Percentiles rank a stretch among this genome's conserved stretches.
phyloP scores from a whole-genome alignment of 2,329 filamentous ascomycete genomes.

The Sclerotinia glacialis region DNA sequence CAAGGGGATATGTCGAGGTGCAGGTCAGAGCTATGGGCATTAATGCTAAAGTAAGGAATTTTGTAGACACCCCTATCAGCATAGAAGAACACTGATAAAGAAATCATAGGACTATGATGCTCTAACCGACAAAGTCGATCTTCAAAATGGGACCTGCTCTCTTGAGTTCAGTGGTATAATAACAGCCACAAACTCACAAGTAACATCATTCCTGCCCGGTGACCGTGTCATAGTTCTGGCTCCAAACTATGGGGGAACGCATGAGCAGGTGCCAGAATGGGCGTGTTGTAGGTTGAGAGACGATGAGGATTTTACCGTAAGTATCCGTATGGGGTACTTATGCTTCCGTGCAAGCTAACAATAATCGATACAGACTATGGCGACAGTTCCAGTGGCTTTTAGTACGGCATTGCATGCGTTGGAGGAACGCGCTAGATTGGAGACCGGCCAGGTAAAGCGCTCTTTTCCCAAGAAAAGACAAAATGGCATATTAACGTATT shows the following conservation, averaged over 20 bases:
- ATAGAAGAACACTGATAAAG: conserved; percentile 7
- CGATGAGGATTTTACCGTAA: conserved; percentile 29
- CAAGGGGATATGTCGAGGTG: not conserved
- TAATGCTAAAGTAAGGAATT: not conserved
- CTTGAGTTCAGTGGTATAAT: conserved; percentile 38
- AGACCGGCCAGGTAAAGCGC: conserved; percentile 23
- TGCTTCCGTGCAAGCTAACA: conserved; percentile 37
- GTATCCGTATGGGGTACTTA: conserved; percentile 30
- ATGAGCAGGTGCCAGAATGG: conserved; percentile 34
- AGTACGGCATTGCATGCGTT: no score
- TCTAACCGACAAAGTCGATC: conserved; percentile 35
- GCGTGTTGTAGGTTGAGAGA: conserved; percentile 30
- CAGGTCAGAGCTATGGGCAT: not conserved
- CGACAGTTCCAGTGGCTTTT: no score
- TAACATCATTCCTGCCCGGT: conserved; percentile 22
- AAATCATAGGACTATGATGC: conserved; percentile 31
- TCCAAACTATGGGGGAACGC: conserved; percentile 30
- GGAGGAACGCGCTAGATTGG: conserved; percentile 23
- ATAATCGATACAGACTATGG: no score
- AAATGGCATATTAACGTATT: not conserved
- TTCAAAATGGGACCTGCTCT: conserved; percentile 28
- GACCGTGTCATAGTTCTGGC: conserved; percentile 32
- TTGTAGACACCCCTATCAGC: not conserved
- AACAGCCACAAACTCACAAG: conserved; percentile 24
- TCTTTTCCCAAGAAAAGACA: not conserved